Base-by-base conservation (phyloP, 2,329 filamentous ascomycete genomes). In the Fusarium domesticum region DNA sequence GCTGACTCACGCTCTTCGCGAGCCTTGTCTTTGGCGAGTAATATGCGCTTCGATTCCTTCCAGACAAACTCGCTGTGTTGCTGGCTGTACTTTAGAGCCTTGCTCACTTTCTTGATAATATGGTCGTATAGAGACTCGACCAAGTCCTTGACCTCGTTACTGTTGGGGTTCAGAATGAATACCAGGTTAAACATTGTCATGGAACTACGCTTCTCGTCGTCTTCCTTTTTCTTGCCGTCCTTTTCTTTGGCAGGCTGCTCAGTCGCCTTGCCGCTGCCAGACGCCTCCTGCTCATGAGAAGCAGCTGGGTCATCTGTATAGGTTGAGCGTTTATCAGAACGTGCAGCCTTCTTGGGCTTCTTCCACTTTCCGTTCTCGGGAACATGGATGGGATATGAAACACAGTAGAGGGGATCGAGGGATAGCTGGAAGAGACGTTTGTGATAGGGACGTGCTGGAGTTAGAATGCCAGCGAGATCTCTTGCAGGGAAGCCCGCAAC, bases 181-280 rank as follows among this genome's bases (percentile, higher is more conserved):
- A 97, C 90, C 10, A 96, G 80, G 65, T 96, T 95, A 70, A 98
- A 98, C 92, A 97, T 97, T 51, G 85, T 90, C 87, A 97, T 91
- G 36, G 81, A 80, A 53, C 77, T 81, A 55, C 74, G 74, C 63
- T 87, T 84, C 60, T 81, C 75, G 49, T 85, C 75, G 43, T 78
- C 76, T 66, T 60, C 67, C 37, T 53, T 61, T 4, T 56, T 59
- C n/a, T 64, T 66, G 59, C 31, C 31, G 17, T 51, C 59, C 35
- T 57, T 56, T 16, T 61, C 58, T 39, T 60, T 64, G 37, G 48
- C 48, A 18, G 45, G 43, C n/a, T 53, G 50, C 33, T 64, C 63
- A 6, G 57, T 50, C 18, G 64, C 58, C n/a, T 58, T 57, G 20
- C 44, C 31, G 51, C 48, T 5, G 43, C 48, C 39, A 17, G 52